Evolutionary conservation across 1,284 basidiomycete species (phyloP).

Genomic region (Cutaneotrichosporon sp.): DNA sequence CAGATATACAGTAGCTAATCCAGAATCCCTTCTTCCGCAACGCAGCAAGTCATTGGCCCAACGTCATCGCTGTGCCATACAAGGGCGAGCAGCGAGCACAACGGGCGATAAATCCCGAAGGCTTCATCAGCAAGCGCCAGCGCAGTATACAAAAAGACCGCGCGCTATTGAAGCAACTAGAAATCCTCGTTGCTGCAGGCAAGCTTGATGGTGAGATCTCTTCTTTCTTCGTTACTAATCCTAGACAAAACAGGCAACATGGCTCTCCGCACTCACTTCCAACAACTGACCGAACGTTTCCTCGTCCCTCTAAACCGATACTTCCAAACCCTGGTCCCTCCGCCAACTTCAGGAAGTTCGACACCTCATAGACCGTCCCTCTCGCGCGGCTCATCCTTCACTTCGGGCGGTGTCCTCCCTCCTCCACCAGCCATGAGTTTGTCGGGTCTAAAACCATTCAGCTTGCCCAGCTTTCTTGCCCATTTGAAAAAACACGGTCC

Average conservation of each 20-base stretch:
- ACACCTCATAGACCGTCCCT: neutral
- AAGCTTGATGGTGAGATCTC: conserved; percentile 43
- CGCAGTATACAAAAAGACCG: conserved; percentile 84
- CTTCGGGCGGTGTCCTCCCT: conserved; percentile 4
- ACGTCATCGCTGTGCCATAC: conserved; percentile 59
- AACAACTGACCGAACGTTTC: conserved; percentile 79
- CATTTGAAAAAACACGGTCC: conserved; percentile 76
- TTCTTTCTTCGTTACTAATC: neutral
- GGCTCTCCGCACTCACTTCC: conserved; percentile 78
- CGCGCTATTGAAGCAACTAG: conserved; percentile 59
- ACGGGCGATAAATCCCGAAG: conserved; percentile 62
- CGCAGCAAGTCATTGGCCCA: conserved; percentile 88
- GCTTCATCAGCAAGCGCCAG: conserved; percentile 71
- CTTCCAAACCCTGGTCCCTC: conserved; percentile 81
- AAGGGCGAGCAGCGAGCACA: conserved; percentile 20
- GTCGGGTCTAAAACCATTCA: conserved; percentile 69
- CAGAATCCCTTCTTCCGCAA: conserved; percentile 86
- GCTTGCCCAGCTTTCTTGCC: conserved; percentile 70
- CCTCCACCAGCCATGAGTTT: conserved; percentile 16
- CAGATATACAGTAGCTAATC: neutral
- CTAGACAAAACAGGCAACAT: conserved; percentile 57
- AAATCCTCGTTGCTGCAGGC: conserved; percentile 44
- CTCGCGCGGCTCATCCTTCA: neutral
- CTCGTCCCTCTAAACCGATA: conserved; percentile 92
- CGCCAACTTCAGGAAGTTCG: conserved; percentile 17